Evolutionary conservation across 2,329 filamentous ascomycete genomes (phyloP), one percentile per base, ranked within the genome.

Genomic region (Furcasterigmium sp.): DNA sequence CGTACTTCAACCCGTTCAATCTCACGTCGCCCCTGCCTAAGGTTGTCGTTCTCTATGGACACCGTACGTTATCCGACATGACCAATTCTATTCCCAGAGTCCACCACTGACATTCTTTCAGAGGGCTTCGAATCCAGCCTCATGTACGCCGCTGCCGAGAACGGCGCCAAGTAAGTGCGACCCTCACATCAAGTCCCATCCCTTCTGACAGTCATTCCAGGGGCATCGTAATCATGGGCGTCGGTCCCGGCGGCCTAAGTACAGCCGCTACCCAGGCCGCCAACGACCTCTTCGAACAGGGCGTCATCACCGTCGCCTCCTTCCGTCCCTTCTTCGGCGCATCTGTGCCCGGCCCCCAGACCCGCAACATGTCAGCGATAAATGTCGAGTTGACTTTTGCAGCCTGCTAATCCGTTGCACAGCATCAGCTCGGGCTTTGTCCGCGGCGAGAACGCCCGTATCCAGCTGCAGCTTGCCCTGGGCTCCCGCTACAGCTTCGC

Each of bases 381-480:
- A 14, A 9, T 14, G 29, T 15, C 18, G 9, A 8, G 29, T 8
- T 9, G 32, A 10, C 8, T 3, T 10, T 7, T 17, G 15, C 15
- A 11, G 8, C 17, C 20, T 8, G 20, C 32, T n/a, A n/a, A n/a
- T n/a, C 10, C 1, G 7, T n/a, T 11, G 13, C 11, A 7, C 15
- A 56, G 55, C 3, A 53, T 62, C 41, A 56, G 53, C 38, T 53
- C 54, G 7, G 53, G 51, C 30, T 59, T 57, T 21, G 29, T 62
- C 14, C 53, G 54, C 1, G 56, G 45, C 6, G 56, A 59, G n/a
- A 58, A 63, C 42, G 54, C 54, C 6, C 50, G 56, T 5, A 53
- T 61, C 10, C 54, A 61, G 53, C 51, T 62, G 1, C 60, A 63
- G 48, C 55, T 62, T 8, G 54, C 58, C 3, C 46, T 63, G 15